Base-by-base conservation (phyloP, 2,329 filamentous ascomycete genomes). In the Zasmidium angulare region DNA sequence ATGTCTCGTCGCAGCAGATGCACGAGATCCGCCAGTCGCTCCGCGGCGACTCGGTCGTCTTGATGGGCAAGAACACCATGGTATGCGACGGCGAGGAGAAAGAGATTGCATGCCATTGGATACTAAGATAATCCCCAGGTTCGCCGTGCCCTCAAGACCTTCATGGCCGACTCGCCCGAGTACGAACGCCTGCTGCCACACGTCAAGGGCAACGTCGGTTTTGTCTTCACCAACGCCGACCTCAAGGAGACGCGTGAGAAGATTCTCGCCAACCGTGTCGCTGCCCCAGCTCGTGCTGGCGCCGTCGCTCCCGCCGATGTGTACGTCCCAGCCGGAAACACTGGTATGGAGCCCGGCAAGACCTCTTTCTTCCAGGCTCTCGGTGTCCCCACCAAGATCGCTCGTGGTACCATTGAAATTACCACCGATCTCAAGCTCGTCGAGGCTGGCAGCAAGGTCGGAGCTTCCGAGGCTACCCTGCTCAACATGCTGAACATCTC, bases 41-140 rank as follows among this genome's bases (percentile, higher is more conserved):
- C 79, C 93, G 95, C 79, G 89, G 89, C 66, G 83, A 96, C 81
- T 93, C 87, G 82, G 90, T 98, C 73, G 93, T 99, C 74, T 86
- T 99, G 83, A 98, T 98, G 95, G 95, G 93, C 79, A 98, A 97
- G 89, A 99, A 99, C 89, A 99, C 95, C 82, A 99, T 99, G 95
- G 93, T 95, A 81, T 62, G 84, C 72, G n/a, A 14, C 21, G 31
- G 50, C 17, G 22, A 29, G 1, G 36, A 58, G 47, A 26, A 48
- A 22, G 1, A 17, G 40, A 22, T 20, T 14, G 24, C 21, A 29
- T 47, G 53, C 40, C 17, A 49, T 61, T 47, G 23, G 22, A 58
- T 47, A 58, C 61, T 66, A 52, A 67, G 48, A 55, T 21, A 31
- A 52, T 23, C 29, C 56, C 20, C 64, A 92, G 89, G 89, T 96